These are phyloP conservation scores for Micractinium conductrix DNA, from an alignment of 139 green algal genomes.

Conservation along the genomic window DNA sequence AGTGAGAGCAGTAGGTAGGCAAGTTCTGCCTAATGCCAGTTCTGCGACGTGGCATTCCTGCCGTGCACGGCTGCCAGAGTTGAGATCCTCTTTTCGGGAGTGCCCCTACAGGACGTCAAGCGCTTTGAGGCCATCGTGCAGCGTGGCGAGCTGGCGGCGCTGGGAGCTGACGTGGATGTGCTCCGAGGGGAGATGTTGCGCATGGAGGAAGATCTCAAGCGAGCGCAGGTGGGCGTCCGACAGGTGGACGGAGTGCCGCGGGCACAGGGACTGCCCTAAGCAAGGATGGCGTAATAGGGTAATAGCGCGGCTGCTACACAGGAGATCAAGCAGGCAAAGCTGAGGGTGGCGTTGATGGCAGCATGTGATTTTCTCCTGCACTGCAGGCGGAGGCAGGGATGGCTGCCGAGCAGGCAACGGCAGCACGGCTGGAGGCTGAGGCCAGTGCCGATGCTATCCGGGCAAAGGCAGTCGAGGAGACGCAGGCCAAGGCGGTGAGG, in stretches of 20 bases:
- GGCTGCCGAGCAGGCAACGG: slow-evolving; percentile 6
- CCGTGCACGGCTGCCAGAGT: too few species aligned
- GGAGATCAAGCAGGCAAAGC: background rate
- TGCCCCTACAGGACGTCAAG: slow-evolving; percentile 43
- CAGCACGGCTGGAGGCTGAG: background rate
- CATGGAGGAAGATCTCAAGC: slow-evolving; percentile 16
- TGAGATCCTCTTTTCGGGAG: too few species aligned
- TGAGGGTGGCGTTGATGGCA: background rate
- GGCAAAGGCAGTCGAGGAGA: slow-evolving; percentile 28
- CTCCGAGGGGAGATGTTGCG: slow-evolving; percentile 49
- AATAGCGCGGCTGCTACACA: background rate
- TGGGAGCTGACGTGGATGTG: slow-evolving; percentile 30
- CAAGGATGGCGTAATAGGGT: background rate
- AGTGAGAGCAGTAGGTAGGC: too few species aligned
- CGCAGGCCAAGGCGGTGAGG: slow-evolving; percentile 15
- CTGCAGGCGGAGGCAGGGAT: slow-evolving; percentile 23
- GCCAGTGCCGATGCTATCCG: background rate
- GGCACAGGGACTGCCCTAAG: too few species aligned
- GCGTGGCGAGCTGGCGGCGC: slow-evolving; percentile 28
- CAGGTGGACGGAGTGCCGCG: background rate
- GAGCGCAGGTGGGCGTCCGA: slow-evolving; percentile 2
- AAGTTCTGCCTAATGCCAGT: too few species aligned
- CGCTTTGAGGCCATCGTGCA: slow-evolving; percentile 23
- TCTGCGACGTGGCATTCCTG: too few species aligned
- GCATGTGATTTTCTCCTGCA: too few species aligned